Evolutionary conservation across 2,329 filamentous ascomycete species (phyloP), one percentile per base, ranked within the genome.

Genomic region (Penicillium thymicola): DNA sequence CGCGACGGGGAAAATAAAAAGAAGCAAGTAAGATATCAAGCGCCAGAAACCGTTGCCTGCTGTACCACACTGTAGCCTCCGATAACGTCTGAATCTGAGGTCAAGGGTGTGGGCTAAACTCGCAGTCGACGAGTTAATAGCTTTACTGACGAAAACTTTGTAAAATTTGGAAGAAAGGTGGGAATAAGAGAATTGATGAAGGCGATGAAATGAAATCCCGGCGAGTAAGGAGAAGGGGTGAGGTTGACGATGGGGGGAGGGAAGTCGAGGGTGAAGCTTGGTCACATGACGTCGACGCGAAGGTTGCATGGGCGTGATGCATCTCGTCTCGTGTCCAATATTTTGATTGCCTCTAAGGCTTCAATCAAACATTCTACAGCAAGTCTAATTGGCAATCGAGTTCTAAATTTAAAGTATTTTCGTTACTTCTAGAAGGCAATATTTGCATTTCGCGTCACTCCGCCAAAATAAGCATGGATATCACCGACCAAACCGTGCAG

Each of bases 401-500:
- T 11, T 51, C 9, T 21, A 13, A 21, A 21, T 28, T 28, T 2
- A 27, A 40, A 42, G 23, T 9, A 21, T 27, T 23, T 34, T n/a
- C 18, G n/a, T 36, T 46, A 18, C 38, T 49, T 49, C 30, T 18
- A 46, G 27, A 41, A 52, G 16, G 13, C 43, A 27, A 36, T 14
- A 23, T 40, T 40, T 36, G 41, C 8, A 48, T 51, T 49, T 47
- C 28, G 45, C 25, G 18, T 41, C 30, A 46, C 51, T 34, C 37
- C 18, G 32, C 40, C 47, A 40, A 38, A 44, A 45, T 14, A 28
- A 54, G 34, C 14, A 75, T 74, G 72, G 66, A 69, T 21, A 53
- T 71, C 14, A 63, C 70, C 2, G 65, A 73, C n/a, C 60, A 66
- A n/a, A 67, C 61, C 8, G 59, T 72, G 30, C 62, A 68, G 6